Evolutionary conservation across 116 monocot genomes (phyloP), one percentile per base, ranked within the genome.

Genomic region (Posidonia oceanica): DNA sequence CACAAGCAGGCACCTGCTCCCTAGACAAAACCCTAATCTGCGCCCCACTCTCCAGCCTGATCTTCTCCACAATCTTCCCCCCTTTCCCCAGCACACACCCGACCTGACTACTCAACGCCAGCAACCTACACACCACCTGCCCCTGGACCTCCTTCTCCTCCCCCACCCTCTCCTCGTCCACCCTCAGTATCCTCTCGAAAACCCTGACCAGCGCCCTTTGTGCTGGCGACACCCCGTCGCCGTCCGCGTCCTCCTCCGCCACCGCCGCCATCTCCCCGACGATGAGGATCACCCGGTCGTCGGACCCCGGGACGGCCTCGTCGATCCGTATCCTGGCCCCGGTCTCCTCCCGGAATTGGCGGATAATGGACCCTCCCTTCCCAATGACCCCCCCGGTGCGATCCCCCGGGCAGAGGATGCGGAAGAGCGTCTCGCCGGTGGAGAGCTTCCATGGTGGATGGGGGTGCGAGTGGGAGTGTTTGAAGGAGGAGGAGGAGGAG

Each of bases 11-110:
- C 22, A 85, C 58, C 58, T 81, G 78, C 2, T 89, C 89, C 69
- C 66, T 80, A 20, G 76, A 69, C 51, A 89, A 70, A 68, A 89
- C 67, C 77, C 85, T 83, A 75, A 89, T 72, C 42, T 83, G 83
- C 5, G 89, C 89, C 3, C 85, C 89, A 51, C 78, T 89, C 52
- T 85, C 89, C 39, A 53, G 78, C 62, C 85, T 67, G 41, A 89
- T 85, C 74, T 77, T 76, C 83, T 89, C 85, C 15, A 89, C 76
- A 1, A 83, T 81, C 76, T 76, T 85, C 58, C 89, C 85, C 4
- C 89, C 89, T 77, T 85, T 89, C 41, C 89, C 89, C 21, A 89
- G 73, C 42, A 89, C 81, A 57, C 83, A 78, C 1, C 88, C 88
- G 2, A 88, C 80, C 68, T 83, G 82, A 17, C 57, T 61, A 67